These are phyloP conservation scores for Penicillium olsonii DNA, from an alignment of 2,329 filamentous ascomycete species.

Conservation along the genomic window DNA sequence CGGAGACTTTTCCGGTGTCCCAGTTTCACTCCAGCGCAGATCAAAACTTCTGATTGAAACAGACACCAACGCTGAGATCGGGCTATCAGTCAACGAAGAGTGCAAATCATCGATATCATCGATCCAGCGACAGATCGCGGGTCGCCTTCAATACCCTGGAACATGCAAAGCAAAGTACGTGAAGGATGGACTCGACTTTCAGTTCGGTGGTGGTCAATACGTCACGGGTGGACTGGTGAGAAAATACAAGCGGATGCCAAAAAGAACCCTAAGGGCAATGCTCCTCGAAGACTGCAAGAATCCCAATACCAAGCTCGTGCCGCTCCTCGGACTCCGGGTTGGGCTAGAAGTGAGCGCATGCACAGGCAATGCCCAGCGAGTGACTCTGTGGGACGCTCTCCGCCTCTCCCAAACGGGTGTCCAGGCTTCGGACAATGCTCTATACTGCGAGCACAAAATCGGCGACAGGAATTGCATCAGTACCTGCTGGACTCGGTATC, in stretches of 20 bases:
- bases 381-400: constrained; percentile 14
- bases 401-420: constrained; percentile 8
- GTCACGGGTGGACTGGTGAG: background rate
- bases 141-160: background rate
- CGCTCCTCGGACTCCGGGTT: constrained; percentile 2
- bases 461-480: constrained; percentile 7
- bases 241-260: constrained; percentile 1
- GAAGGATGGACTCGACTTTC: background rate
- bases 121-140: background rate
- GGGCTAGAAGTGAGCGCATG: constrained; percentile 15
- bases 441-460: constrained; percentile 6
- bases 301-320: background rate
- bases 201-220: background rate
- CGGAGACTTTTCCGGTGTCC: background rate
- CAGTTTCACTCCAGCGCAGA: background rate
- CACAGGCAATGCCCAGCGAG: constrained; percentile 13
- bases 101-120: background rate
- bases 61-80: background rate
- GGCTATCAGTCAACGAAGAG: background rate
- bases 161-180: background rate
- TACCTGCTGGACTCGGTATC: constrained; percentile 6
- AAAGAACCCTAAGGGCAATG: background rate
- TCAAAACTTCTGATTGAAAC: background rate
- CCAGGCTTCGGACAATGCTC: background rate
- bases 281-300: background rate